A percentile compares a stretch with the other conserved stretches of the same genome.
Conservation (phyloP, 352 stramenopile species). For the Phytopythium montanum region DNA sequence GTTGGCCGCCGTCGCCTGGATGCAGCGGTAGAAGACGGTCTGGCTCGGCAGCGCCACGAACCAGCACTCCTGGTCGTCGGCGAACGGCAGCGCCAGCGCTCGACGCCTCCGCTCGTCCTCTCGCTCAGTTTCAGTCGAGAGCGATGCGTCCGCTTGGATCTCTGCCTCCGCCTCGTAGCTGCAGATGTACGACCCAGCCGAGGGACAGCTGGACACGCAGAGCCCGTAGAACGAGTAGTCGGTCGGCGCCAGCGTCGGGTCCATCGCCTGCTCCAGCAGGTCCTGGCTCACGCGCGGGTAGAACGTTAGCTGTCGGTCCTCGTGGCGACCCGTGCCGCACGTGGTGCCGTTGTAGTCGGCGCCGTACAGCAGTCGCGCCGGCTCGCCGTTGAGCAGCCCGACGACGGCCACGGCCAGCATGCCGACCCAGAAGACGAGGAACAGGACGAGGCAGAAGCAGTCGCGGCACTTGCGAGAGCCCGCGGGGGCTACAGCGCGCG, state of each 20-base stretch:
- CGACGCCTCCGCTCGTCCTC: constrained; percentile 42
- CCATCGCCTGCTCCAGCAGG: constrained; percentile 48
- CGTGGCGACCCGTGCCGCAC: constrained; percentile 44
- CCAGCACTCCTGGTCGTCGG: constrained; percentile 45
- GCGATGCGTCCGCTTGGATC: constrained; percentile 33
- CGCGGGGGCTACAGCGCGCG: constrained; percentile 46
- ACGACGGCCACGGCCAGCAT: constrained; percentile 58
- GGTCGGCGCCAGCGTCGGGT: constrained; percentile 38
- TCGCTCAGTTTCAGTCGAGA: constrained; percentile 34
- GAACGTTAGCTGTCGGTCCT: constrained; percentile 40
- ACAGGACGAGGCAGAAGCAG: constrained; percentile 59
- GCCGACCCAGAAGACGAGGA: constrained; percentile 70
- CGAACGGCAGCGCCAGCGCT: constrained; percentile 26
- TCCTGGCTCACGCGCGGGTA: constrained; percentile 81
- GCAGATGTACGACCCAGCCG: constrained; percentile 53
- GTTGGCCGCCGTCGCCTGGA: constrained; percentile 62
- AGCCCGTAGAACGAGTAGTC: constrained; percentile 70
- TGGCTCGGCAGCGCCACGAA: constrained; percentile 60
- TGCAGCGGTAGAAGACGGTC: constrained; percentile 74
- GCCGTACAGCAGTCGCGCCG: constrained; percentile 66
- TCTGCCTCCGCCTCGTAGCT: constrained; percentile 66
- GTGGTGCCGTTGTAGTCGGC: constrained; percentile 74
- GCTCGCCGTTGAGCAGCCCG: constrained; percentile 58
- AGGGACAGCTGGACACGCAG: constrained; percentile 58
- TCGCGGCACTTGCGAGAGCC: constrained; percentile 64